Percentiles rank a stretch among this genome's conserved stretches.
These are phyloP conservation scores for Russula lepida DNA, from an alignment of 768 basidiomycete genomes.

Conservation along the genomic window DNA sequence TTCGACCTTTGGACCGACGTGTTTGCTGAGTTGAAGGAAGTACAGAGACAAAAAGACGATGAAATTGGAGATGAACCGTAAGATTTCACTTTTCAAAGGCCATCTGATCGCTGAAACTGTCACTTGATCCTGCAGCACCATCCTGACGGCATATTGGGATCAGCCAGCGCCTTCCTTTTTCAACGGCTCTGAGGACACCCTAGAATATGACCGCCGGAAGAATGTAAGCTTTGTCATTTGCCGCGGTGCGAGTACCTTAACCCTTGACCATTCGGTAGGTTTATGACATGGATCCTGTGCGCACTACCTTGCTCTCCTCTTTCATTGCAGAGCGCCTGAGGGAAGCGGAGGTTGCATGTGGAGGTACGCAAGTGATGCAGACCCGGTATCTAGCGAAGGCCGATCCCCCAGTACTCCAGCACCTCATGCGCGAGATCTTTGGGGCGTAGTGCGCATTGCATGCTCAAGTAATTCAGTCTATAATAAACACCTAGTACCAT, in stretches of 20 bases:
- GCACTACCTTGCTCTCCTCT: constrained; percentile 52
- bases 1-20: constrained; percentile 88
- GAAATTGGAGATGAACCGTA: constrained; percentile 5
- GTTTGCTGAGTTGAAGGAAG: constrained; percentile 78
- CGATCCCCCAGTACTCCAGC: constrained; percentile 66
- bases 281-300: constrained; percentile 62
- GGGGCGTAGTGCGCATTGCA: constrained; percentile 1
- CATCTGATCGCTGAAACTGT: not conserved
- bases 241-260: not conserved
- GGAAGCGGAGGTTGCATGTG: constrained; percentile 53
- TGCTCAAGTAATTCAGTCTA: not conserved
- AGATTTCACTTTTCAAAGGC: not conserved
- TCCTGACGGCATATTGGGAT: constrained; percentile 64
- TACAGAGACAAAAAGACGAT: constrained; percentile 29
- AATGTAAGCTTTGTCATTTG: constrained; percentile 37
- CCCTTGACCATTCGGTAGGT: constrained; percentile 35
- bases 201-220: constrained; percentile 71
- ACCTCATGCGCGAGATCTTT: constrained; percentile 37
- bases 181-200: constrained; percentile 56
- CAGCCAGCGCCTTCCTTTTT: constrained; percentile 51
- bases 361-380: constrained; percentile 54
- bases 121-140: constrained; percentile 21
- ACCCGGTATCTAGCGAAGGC: constrained; percentile 50
- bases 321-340: constrained; percentile 51
- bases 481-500: not conserved